These are phyloP conservation scores for Backusella tuberculispora DNA, from an alignment of 192 early-diverging fungal species.

Conservation along the genomic window DNA sequence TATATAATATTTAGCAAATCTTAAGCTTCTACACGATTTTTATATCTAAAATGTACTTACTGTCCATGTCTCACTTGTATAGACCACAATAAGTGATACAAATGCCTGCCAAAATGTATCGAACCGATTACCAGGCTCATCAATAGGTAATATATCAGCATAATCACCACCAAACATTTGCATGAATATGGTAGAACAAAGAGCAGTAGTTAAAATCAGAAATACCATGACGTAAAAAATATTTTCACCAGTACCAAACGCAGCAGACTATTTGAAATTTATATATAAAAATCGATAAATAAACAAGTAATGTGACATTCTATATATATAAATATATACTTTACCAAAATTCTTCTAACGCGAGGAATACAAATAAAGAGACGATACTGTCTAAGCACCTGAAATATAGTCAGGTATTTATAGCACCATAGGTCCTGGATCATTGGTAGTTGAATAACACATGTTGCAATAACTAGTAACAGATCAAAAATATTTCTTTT, in stretches of 20 bases:
- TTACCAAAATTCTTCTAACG: slow-evolving; percentile 50
- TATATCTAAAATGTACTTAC: slow-evolving; percentile 11
- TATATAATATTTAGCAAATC: background rate
- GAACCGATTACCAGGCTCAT: slow-evolving; percentile 26
- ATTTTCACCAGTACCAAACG: slow-evolving; percentile 38
- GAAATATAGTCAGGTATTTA: slow-evolving; percentile 56
- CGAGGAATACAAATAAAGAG: slow-evolving; percentile 52
- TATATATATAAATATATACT: background rate
- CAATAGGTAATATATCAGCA: slow-evolving; percentile 3
- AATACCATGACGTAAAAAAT: slow-evolving; percentile 34
- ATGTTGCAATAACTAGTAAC: slow-evolving; percentile 44
- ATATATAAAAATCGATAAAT: background rate
- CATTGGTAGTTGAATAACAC: slow-evolving; percentile 53
- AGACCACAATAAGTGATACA: slow-evolving; percentile 35
- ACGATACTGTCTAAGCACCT: slow-evolving; percentile 50
- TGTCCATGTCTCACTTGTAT: slow-evolving; percentile 40
- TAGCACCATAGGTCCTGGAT: slow-evolving; percentile 47
- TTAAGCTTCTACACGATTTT: background rate
- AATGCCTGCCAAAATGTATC: slow-evolving; percentile 41
- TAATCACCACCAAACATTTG: slow-evolving; percentile 42
- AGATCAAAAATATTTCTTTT: slow-evolving; percentile 51
- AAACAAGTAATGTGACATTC: background rate
- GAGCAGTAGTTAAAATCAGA: slow-evolving; percentile 30
- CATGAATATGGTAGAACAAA: slow-evolving; percentile 37
- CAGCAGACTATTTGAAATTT: slow-evolving; percentile 22